A percentile compares a stretch with the other conserved stretches of the same genome.
Evolutionary conservation across 805 yeast species (phyloP).

Genomic region (Candida lessepsii): DNA sequence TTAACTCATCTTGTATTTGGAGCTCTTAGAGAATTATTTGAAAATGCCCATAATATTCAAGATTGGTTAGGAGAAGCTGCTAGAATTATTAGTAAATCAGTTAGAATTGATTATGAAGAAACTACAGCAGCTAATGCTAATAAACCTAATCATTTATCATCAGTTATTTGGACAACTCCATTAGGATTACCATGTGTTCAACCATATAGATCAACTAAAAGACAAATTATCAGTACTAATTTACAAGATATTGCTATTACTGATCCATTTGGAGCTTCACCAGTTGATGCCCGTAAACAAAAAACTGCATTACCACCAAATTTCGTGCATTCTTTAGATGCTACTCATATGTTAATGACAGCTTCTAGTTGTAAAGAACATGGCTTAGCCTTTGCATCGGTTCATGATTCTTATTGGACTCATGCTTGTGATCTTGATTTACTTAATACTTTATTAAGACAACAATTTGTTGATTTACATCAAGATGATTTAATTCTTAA

Average conservation of each 20-base stretch:
- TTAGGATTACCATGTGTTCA: slow-evolving; percentile 94
- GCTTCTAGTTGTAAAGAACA: slow-evolving; percentile 71
- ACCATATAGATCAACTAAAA: slow-evolving; percentile 77
- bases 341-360: slow-evolving; percentile 92
- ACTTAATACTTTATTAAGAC: slow-evolving; percentile 71
- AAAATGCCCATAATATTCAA: slow-evolving; percentile 91
- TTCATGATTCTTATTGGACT: slow-evolving; percentile 98
- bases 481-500: slow-evolving; percentile 67
- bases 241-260: slow-evolving; percentile 82
- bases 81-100: slow-evolving; percentile 63
- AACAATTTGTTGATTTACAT: slow-evolving; percentile 77
- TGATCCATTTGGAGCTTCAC: slow-evolving; percentile 83
- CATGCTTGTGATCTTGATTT: slow-evolving; percentile 80
- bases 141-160: slow-evolving; percentile 67
- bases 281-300: slow-evolving; percentile 87
- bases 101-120: slow-evolving; percentile 62
- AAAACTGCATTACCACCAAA: slow-evolving; percentile 94
- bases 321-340: slow-evolving; percentile 91
- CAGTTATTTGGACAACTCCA: slow-evolving; percentile 98
- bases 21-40: slow-evolving; percentile 80
- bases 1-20: slow-evolving; percentile 76
- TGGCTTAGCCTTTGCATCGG: slow-evolving; percentile 82
- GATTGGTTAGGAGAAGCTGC: slow-evolving; percentile 95
- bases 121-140: slow-evolving; percentile 33
- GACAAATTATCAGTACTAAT: slow-evolving; percentile 71